Conservation (phyloP, 2,329 filamentous ascomycete species). For the Ambrosiella cleistominuta region DNA sequence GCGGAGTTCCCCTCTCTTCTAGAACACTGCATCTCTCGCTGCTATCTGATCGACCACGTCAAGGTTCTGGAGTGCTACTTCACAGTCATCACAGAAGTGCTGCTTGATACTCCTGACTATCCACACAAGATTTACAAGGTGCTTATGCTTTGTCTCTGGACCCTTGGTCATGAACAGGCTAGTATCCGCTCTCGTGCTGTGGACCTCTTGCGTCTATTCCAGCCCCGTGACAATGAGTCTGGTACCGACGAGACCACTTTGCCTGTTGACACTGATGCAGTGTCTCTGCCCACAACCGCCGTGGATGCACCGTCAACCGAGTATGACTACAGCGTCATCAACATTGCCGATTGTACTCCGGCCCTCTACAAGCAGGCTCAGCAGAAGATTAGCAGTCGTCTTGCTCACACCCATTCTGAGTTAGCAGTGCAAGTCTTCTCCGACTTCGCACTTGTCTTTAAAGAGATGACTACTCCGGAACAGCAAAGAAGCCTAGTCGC, state of each 20-base stretch:
- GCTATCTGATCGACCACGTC: conserved; percentile 62
- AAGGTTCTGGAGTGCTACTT: conserved; percentile 94
- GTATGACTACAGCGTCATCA: conserved; percentile 36
- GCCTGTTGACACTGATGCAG: neutral
- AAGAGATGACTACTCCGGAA: conserved; percentile 53
- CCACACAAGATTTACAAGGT: conserved; percentile 80
- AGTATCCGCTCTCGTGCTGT: conserved; percentile 80
- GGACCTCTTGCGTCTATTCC: conserved; percentile 39
- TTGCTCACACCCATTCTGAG: conserved; percentile 76
- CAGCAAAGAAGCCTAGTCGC: conserved; percentile 88
- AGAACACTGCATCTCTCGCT: conserved; percentile 79
- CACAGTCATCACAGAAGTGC: conserved; percentile 71
- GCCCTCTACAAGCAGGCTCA: conserved; percentile 95
- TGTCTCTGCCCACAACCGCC: neutral
- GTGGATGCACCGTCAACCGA: neutral
- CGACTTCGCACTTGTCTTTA: conserved; percentile 87
- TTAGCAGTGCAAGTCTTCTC: conserved; percentile 89
- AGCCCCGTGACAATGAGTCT: conserved; percentile 63
- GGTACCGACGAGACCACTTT: neutral
- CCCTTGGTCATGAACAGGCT: conserved; percentile 77
- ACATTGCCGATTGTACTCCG: conserved; percentile 94
- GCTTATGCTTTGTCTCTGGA: conserved; percentile 74
- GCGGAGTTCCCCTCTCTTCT: conserved; percentile 70
- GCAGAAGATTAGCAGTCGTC: conserved; percentile 82
- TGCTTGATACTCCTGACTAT: conserved; percentile 69